Percentiles rank a stretch among this genome's conserved stretches.
These are phyloP conservation scores for Blastocladiella emersonii DNA, from an alignment of 371 early-diverging fungal genomes.

Conservation along the genomic window DNA sequence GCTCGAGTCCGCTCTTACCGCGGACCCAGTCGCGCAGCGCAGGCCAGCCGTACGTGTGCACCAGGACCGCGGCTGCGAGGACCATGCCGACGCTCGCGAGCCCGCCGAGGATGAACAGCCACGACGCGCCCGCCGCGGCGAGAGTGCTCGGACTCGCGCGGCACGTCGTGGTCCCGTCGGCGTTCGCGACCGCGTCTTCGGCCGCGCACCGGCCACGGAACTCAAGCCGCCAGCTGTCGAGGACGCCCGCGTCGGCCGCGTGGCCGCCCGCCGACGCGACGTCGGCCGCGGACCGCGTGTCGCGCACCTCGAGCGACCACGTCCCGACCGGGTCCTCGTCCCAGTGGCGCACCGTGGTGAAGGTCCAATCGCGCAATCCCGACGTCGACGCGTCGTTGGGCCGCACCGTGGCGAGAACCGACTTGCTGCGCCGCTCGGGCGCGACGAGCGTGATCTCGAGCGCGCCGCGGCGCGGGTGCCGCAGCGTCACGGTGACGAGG, in stretches of 20 bases:
- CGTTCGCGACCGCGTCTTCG: neutral
- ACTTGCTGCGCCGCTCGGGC: slow-evolving; percentile 42
- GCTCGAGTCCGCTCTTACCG: no score
- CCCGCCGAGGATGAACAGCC: no score
- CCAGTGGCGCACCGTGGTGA: slow-evolving; percentile 93
- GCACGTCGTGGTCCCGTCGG: neutral
- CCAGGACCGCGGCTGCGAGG: no score
- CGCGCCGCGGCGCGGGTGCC: slow-evolving; percentile 66
- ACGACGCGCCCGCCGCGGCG: no score
- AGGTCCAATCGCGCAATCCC: slow-evolving; percentile 85
- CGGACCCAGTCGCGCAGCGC: no score
- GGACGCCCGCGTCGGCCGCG: neutral
- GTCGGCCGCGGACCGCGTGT: neutral
- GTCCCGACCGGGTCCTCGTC: slow-evolving; percentile 67
- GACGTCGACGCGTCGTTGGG: slow-evolving; percentile 39
- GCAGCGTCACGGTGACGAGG: slow-evolving; percentile 66
- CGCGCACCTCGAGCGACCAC: slow-evolving; percentile 48
- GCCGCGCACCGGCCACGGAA: neutral
- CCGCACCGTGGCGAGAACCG: slow-evolving; percentile 54
- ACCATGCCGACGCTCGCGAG: no score
- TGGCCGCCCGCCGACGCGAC: neutral
- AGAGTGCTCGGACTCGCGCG: no score
- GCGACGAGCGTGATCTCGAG: slow-evolving; percentile 59
- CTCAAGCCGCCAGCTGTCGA: neutral
- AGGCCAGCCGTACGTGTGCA: no score